Conservation (phyloP, 345 rosid species). For the Anacardium occidentale region DNA sequence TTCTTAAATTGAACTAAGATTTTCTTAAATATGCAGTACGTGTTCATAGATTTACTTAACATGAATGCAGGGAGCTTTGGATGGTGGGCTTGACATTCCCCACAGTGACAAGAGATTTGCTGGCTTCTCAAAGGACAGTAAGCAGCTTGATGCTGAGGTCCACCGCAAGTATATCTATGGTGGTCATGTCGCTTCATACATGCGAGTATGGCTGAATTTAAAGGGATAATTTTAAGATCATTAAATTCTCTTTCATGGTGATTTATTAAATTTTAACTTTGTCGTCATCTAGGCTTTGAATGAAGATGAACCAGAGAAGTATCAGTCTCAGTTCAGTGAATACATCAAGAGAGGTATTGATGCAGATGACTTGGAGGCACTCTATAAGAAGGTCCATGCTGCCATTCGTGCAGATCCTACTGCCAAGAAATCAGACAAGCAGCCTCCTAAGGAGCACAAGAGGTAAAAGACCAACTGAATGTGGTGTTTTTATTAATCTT, state of each 20-base stretch:
- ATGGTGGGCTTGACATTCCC: slow-evolving; percentile 75
- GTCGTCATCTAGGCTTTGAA: slow-evolving; percentile 27
- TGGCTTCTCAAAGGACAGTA: slow-evolving; percentile 55
- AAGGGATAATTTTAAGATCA: background rate
- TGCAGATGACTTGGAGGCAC: slow-evolving; percentile 52
- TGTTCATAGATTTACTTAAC: background rate
- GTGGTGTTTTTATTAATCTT: too few species aligned
- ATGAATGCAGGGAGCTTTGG: slow-evolving; percentile 59
- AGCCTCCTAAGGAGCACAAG: slow-evolving; percentile 56
- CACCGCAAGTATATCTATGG: slow-evolving; percentile 70
- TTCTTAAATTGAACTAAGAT: background rate
- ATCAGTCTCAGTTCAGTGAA: slow-evolving; percentile 60
- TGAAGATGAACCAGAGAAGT: slow-evolving; percentile 77
- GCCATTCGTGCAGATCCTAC: slow-evolving; percentile 69
- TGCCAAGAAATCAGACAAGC: slow-evolving; percentile 47
- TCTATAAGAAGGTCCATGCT: slow-evolving; percentile 72
- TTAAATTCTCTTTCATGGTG: too few species aligned
- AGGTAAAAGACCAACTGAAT: slow-evolving; percentile 42
- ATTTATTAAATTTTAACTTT: too few species aligned
- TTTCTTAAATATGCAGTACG: too few species aligned
- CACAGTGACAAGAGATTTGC: slow-evolving; percentile 82
- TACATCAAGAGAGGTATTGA: slow-evolving; percentile 54
- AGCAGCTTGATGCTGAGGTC: slow-evolving; percentile 65
- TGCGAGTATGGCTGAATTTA: slow-evolving; percentile 38
- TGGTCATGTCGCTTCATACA: slow-evolving; percentile 69